Evolutionary conservation across 495 filamentous ascomycete genomes (phyloP), one percentile per base, ranked within the genome.

Genomic region (Saxispiralis lemnorum): DNA sequence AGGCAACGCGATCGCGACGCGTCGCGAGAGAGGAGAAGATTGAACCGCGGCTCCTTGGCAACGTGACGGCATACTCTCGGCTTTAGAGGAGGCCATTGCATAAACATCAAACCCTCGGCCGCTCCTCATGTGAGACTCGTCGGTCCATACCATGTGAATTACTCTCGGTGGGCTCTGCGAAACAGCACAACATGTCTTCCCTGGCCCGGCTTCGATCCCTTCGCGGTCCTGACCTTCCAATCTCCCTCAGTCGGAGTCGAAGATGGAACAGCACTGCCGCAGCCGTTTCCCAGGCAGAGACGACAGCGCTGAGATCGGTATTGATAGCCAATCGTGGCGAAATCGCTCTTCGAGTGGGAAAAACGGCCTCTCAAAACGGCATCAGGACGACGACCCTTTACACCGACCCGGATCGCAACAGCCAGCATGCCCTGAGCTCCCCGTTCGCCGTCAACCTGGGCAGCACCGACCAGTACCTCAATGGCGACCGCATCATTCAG

Each of bases 251-350:
- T 6, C 42, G 43, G 16, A 38, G 33, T n/a, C n/a, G 14, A 19
- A 41, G 43, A 31, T 51, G 48, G 48, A 46, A 46, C 34, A 49
- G 35, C 19, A 31, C 37, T 12, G 14, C 42, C 9, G 13, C 47
- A n/a, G 15, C 28, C 28, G 21, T 18, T 6, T 15, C 20, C 24
- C 15, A 20, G 11, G 30, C 24, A 20, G 19, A 44, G 42, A 28
- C 31, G 2, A 36, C 46, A 15, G 44, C 49, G n/a, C 35, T 49
- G 43, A 78, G 78, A 37, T 93, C 85, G 13, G 79, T 96, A 38
- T 67, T 96, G 0, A 96, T 99, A 56, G 89, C 89, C 13, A 99
- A 99, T 57, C 76, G 89, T 51, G 89, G 89, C 47, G 89, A 99
- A 59, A 99, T 99, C 55, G 92, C 89, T 41, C 66, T 96, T 42